phyloP scores from a whole-genome alignment of 2,329 filamentous ascomycete genomes.

The Epichloe gansuensis region DNA sequence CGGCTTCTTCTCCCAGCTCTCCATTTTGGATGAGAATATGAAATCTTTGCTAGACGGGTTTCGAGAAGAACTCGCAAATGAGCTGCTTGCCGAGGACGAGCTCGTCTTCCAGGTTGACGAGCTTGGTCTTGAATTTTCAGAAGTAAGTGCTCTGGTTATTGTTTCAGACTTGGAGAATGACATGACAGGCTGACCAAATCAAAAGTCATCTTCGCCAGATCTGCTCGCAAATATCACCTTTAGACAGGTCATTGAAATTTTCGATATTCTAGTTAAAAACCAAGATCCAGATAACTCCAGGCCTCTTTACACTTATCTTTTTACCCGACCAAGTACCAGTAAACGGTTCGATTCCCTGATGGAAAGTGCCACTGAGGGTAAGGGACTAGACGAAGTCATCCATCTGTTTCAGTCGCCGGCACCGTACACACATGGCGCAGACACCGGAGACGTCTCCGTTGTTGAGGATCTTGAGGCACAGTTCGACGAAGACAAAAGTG shows the following conservation, averaged over 20 bases:
- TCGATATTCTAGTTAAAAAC: conserved; percentile 30
- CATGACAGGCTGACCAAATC: conserved; percentile 13
- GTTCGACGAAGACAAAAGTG: conserved; percentile 14
- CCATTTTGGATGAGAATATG: conserved; percentile 30
- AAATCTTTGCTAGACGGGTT: conserved; percentile 31
- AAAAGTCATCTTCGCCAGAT: conserved; percentile 23
- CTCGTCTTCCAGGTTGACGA: conserved; percentile 39
- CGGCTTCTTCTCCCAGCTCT: conserved; percentile 32
- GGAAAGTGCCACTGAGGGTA: conserved; percentile 29
- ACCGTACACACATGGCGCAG: not conserved
- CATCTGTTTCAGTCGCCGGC: conserved; percentile 23
- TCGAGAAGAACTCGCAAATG: conserved; percentile 31
- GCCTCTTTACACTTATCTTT: conserved; percentile 29
- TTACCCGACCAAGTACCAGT: conserved; percentile 25
- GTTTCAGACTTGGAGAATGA: not conserved
- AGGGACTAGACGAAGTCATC: conserved; percentile 27
- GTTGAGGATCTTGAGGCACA: conserved; percentile 1
- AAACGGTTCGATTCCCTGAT: conserved; percentile 27
- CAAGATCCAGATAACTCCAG: conserved; percentile 27
- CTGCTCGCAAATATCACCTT: conserved; percentile 24
- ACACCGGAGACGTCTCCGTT: not conserved
- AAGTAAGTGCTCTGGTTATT: conserved; percentile 24
- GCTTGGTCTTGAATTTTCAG: conserved; percentile 38
- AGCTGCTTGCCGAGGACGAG: conserved; percentile 33
- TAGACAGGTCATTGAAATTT: conserved; percentile 29